Conservation (phyloP, 108 stramenopile genomes). For the Skeletonema potamos region DNA sequence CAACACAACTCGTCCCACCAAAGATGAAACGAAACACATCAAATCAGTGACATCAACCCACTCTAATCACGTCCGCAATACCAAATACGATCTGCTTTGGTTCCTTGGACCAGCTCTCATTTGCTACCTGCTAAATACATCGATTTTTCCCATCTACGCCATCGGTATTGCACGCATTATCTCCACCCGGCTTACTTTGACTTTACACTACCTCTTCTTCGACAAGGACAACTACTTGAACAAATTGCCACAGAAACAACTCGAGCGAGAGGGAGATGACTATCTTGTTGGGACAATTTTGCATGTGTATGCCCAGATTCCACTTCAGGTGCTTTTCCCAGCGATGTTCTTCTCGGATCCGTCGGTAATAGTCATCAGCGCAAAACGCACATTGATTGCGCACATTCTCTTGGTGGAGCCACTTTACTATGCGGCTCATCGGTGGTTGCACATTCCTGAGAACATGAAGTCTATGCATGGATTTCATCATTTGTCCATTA, state of each 20-base stretch:
- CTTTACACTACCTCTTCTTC: constrained; percentile 61
- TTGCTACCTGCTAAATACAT: constrained; percentile 43
- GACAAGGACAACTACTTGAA: constrained; percentile 75
- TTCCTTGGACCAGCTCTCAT: constrained; percentile 57
- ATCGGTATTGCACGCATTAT: constrained; percentile 62
- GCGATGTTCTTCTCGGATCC: constrained; percentile 60
- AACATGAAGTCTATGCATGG: constrained; percentile 77
- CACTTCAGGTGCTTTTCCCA: constrained; percentile 63
- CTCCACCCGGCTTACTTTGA: constrained; percentile 51
- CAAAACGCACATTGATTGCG: constrained; percentile 36
- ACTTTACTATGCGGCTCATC: constrained; percentile 65
- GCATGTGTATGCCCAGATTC: constrained; percentile 70
- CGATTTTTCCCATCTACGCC: constrained; percentile 56
- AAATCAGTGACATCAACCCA: constrained; percentile 63
- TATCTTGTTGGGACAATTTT: constrained; percentile 58
- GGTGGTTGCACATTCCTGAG: constrained; percentile 70
- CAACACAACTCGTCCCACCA: constrained; percentile 37
- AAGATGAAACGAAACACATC: constrained; percentile 47
- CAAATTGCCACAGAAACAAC: constrained; percentile 64
- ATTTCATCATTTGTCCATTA: constrained; percentile 70
- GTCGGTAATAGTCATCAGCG: constrained; percentile 43
- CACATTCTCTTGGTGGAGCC: constrained; percentile 66
- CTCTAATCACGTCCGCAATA: constrained; percentile 55
- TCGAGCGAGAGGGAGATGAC: constrained; percentile 58
- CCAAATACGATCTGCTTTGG: constrained; percentile 52